phyloP scores from a whole-genome alignment of 495 filamentous ascomycete genomes.

The Pyrenula massariospora region DNA sequence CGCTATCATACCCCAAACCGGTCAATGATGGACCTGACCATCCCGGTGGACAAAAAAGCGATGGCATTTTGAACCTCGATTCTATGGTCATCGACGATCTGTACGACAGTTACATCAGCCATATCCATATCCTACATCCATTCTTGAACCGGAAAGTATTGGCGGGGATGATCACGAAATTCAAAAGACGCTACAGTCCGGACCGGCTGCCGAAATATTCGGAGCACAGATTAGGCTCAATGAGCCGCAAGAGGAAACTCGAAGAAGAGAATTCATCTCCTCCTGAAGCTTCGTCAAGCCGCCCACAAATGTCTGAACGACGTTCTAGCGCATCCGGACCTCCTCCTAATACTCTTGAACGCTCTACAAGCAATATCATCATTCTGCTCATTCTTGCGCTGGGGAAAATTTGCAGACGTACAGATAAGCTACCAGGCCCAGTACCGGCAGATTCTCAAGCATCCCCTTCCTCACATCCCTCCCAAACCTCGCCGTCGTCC shows the following conservation, averaged over 20 bases:
- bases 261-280: constrained; percentile 16
- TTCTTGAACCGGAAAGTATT: constrained; percentile 54
- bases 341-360: constrained; percentile 25
- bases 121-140: constrained; percentile 85
- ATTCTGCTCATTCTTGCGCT: constrained; percentile 75
- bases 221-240: constrained; percentile 6
- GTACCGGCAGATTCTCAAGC: constrained; percentile 9
- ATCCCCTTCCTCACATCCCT: not conserved
- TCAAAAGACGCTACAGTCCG: constrained; percentile 17
- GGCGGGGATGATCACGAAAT: constrained; percentile 35
- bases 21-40: constrained; percentile 4
- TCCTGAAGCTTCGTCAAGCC: constrained; percentile 1
- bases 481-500: not conserved
- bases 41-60: constrained; percentile 40
- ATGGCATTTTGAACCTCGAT: constrained; percentile 55
- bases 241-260: constrained; percentile 46
- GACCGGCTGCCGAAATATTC: not conserved
- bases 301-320: constrained; percentile 1
- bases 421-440: constrained; percentile 47
- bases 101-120: constrained; percentile 57
- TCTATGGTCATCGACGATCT: constrained; percentile 48
- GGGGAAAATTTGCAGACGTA: constrained; percentile 67
- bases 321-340: constrained; percentile 9
- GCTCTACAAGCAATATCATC: constrained; percentile 61
- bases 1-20: constrained; percentile 5